Evolutionary conservation across 2,329 filamentous ascomycete genomes (phyloP).

Genomic region (Ambrosiella xylebori): DNA sequence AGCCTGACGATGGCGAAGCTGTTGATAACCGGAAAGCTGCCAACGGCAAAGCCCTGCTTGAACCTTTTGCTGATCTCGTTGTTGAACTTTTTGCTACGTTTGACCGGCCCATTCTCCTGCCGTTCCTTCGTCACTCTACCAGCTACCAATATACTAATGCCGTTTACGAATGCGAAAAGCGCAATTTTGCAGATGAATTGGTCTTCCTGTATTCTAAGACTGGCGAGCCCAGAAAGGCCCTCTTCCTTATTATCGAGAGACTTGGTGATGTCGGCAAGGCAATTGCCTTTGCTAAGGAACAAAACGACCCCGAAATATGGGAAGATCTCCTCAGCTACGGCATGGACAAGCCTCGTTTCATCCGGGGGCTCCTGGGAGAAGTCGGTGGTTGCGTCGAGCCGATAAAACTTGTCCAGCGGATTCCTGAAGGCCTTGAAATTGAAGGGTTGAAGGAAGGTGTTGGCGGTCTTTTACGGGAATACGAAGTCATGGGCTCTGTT

Average conservation of each 20-base stretch:
- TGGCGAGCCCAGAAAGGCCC: slow-evolving; percentile 76
- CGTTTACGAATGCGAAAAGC: slow-evolving; percentile 60
- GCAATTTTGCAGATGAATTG: slow-evolving; percentile 76
- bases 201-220: slow-evolving; percentile 93
- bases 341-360: slow-evolving; percentile 95
- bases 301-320: slow-evolving; percentile 86
- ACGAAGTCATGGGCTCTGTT: slow-evolving; percentile 89
- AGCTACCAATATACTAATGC: slow-evolving; percentile 77
- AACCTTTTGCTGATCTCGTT: slow-evolving; percentile 73
- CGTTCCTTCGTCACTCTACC: slow-evolving; percentile 69
- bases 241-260: slow-evolving; percentile 88
- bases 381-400: slow-evolving; percentile 89
- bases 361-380: slow-evolving; percentile 77
- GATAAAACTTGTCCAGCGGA: slow-evolving; percentile 73
- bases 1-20: not conserved
- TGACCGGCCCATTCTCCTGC: slow-evolving; percentile 64
- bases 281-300: slow-evolving; percentile 85
- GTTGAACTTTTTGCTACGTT: slow-evolving; percentile 75
- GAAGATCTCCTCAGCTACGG: slow-evolving; percentile 86
- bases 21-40: slow-evolving; percentile 36
- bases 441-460: slow-evolving; percentile 78
- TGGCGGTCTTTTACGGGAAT: slow-evolving; percentile 81
- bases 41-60: slow-evolving; percentile 53
- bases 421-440: slow-evolving; percentile 85
- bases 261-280: slow-evolving; percentile 80